Conservation (phyloP, 1,139 yeast species). For the Candida sojae region DNA sequence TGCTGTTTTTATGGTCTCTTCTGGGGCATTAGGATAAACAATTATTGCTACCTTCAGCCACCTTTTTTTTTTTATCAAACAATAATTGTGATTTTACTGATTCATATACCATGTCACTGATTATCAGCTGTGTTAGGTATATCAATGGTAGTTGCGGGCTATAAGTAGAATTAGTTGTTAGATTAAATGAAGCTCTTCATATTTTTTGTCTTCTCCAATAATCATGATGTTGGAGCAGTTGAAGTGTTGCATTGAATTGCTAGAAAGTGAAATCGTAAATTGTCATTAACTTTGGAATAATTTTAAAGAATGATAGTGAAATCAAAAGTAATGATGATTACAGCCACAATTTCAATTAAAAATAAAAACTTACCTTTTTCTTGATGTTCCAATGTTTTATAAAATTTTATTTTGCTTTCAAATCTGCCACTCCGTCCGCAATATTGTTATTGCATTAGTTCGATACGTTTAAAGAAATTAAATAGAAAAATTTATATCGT, state of each 20-base stretch:
- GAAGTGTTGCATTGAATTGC: constrained; percentile 38
- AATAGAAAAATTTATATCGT: constrained; percentile 34
- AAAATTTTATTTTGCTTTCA: constrained; percentile 28
- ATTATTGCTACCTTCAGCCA: too few relatives aligned
- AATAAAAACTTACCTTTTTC: constrained; percentile 15
- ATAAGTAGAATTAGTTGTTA: constrained; percentile 24
- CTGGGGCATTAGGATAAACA: too few relatives aligned
- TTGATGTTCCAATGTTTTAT: constrained; percentile 25
- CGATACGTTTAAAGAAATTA: constrained; percentile 39
- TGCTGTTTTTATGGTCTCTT: too few relatives aligned
- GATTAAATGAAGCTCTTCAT: constrained; percentile 56
- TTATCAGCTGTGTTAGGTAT: constrained; percentile 56
- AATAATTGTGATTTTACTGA: constrained; percentile 40
- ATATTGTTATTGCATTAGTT: constrained; percentile 28
- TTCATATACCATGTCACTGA: constrained; percentile 26
- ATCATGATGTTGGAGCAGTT: constrained; percentile 53
- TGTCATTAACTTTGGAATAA: constrained; percentile 46
- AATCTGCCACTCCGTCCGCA: constrained; percentile 26
- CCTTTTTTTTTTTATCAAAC: constrained; percentile 39
- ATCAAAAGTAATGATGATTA: constrained; percentile 27
- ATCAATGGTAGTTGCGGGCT: constrained; percentile 49
- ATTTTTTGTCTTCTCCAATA: constrained; percentile 49
- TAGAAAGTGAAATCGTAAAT: constrained; percentile 39
- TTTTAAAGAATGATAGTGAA: constrained; percentile 44
- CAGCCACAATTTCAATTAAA: constrained; percentile 20